Evolutionary conservation across 192 early-diverging fungal genomes (phyloP).

Genomic region (Coemansia erecta): DNA sequence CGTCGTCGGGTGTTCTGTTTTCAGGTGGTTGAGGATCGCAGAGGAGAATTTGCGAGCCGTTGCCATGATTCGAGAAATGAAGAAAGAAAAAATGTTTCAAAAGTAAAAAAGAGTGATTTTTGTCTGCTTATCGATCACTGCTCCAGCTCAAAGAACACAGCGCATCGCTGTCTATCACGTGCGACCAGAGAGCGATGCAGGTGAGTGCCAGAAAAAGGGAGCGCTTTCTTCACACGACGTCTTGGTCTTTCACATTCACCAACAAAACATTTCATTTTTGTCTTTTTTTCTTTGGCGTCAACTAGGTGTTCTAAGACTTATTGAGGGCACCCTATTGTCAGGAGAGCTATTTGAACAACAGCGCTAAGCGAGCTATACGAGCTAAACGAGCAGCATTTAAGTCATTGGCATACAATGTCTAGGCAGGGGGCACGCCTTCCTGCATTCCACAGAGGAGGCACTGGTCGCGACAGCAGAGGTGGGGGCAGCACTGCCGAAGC

Average conservation of each 20-base stretch:
- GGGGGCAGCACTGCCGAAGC: not conserved
- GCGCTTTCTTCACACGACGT: not conserved
- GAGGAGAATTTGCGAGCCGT: slow-evolving; percentile 41
- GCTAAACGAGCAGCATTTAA: not conserved
- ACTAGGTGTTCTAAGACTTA: not conserved
- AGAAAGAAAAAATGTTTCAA: not conserved
- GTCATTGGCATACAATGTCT: not conserved
- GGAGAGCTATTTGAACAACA: not conserved
- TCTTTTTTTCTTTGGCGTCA: not conserved
- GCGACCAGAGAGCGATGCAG: too few species aligned
- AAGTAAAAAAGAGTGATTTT: not conserved
- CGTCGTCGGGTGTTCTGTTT: slow-evolving; percentile 17
- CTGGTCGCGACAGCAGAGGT: slow-evolving; percentile 1
- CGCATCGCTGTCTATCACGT: too few species aligned
- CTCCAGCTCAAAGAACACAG: not conserved
- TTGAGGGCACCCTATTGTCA: not conserved
- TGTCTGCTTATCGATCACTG: not conserved
- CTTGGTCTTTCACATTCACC: not conserved
- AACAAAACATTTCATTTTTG: not conserved
- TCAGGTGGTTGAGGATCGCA: slow-evolving; percentile 26
- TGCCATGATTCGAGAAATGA: slow-evolving; percentile 23
- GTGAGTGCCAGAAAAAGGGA: too few species aligned
- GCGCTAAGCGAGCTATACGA: slow-evolving; percentile 1
- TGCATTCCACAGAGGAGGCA: slow-evolving; percentile 2
- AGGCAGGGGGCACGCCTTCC: slow-evolving; percentile 2